Base-by-base conservation (phyloP, 108 stramenopile genomes). In the Pinguiococcus pyrenoidosus region DNA sequence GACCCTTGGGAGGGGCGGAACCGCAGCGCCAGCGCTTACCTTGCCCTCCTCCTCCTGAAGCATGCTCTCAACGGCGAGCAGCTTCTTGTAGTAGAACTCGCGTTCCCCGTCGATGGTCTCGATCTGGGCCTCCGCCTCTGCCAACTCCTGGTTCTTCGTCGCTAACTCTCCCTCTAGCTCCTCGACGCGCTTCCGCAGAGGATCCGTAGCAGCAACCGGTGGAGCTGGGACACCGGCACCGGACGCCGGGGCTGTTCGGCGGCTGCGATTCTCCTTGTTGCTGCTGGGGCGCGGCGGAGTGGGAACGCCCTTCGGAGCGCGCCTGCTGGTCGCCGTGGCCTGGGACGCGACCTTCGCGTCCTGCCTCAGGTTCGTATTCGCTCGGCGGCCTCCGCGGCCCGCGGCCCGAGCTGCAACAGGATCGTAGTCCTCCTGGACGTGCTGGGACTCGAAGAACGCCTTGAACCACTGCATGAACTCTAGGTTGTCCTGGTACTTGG, bases 401-500 rank as follows among this genome's bases (percentile, higher is more conserved):
- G 49, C 74, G 26, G 71, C 68, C 18, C 96, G 73, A 4, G 82
- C 73, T 3, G 75, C 84, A 2, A 70, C 54, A 12, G 87, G 67
- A 74, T 95, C 90, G 63, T 96, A 99, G 18, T 69, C 86, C 23
- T 81, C 84, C 37, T 72, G 51, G 28, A 32, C 40, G 44, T 49
- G 62, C 20, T 73, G 69, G 13, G 63, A 46, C 51, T 99, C 96
- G 56, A 67, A 83, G 64, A 94, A 95, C 4, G 81, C 79, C 73
- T 95, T 95, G 59, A 64, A 68, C 62, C 89, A 69, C 77, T 99
- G 97, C 67, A 91, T 89, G 56, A 94, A 93, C 54, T 99, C 97
- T 30, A 99, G 72, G 68, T 94, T 94, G 69, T 96, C 93, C 49
- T 92, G 90, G 68, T 96, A 93, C 74, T 89, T 89, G 26, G 80